Evolutionary conservation across 2,329 filamentous ascomycete genomes (phyloP), one percentile per base, ranked within the genome.

Genomic region (Xylaria multiplex): DNA sequence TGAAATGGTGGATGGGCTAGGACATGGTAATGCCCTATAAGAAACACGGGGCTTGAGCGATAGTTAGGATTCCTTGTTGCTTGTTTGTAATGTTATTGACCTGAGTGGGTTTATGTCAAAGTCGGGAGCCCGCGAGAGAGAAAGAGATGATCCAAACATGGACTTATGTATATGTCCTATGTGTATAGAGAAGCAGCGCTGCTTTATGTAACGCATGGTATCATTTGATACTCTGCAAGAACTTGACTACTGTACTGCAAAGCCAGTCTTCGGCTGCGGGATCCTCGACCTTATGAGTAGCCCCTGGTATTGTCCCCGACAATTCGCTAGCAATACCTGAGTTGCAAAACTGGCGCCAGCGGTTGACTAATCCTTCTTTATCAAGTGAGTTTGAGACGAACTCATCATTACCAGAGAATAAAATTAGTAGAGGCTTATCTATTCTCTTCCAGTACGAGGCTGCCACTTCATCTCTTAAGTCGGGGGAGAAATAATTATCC

Each of bases 401-500:
- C 76, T 92, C 88, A 76, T 95, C 92, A 49, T 83, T 78, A 6
- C 82, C 89, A 1, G 90, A 90, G 65, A 88, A 87, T 37, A 93
- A 75, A 19, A 92, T 86, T 69, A 91, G 79, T 0, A 93, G 77
- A 1, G 88, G 86, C 59, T 86, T 83, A 49, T 81, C 80, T 62
- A 93, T 81, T 56, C 80, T 80, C 3, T 88, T 85, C 85, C 95
- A 97, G n/a, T 90, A 90, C 14, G 76, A 76, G 27, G 78, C 74
- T 6, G 93, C 80, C 19, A 83, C 81, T 37, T 86, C 82, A 37
- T 84, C 80, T 8, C 70, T 57, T n/a, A 96, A 80, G 75, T 96
- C 91, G 2, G 88, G 89, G n/a, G 91, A 94, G 80, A 97, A 97
- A 75, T 91, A 93, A 76, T 97, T 94, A 76, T 97, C 94, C 65